A percentile compares a stretch with the other conserved stretches of the same genome.
These are phyloP conservation scores for Venturia oleaginea DNA, from an alignment of 2,329 filamentous ascomycete species.

Conservation along the genomic window DNA sequence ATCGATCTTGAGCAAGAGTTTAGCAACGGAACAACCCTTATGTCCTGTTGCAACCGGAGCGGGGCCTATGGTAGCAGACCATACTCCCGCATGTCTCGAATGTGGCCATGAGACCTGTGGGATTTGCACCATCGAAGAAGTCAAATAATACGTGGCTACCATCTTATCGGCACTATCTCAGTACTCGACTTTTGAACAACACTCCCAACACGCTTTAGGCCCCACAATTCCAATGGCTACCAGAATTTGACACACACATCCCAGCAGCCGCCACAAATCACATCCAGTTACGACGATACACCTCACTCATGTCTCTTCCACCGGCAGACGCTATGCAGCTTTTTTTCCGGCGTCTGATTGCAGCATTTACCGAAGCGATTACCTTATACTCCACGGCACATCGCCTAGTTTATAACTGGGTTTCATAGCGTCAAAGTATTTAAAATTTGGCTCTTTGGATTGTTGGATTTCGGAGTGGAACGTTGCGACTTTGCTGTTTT, in stretches of 20 bases:
- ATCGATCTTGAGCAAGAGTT: not conserved
- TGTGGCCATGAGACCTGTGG: not conserved
- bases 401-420: not conserved
- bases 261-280: not conserved
- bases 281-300: no score
- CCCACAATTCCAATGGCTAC: no score
- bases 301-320: no score
- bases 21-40: not conserved
- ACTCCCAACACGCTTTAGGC: not conserved
- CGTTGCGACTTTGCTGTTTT: no score
- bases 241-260: not conserved
- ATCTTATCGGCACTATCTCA: not conserved
- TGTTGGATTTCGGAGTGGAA: no score
- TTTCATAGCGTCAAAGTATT: no score
- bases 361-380: not conserved
- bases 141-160: not conserved
- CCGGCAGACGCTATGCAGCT: not conserved
- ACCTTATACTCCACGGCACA: not conserved
- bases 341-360: not conserved
- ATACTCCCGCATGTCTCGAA: not conserved
- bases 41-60: not conserved
- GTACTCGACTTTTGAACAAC: not conserved
- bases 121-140: not conserved
- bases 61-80: not conserved
- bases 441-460: no score